Base-by-base conservation (phyloP, 2,329 filamentous ascomycete genomes). In the Beauveria sp. region DNA sequence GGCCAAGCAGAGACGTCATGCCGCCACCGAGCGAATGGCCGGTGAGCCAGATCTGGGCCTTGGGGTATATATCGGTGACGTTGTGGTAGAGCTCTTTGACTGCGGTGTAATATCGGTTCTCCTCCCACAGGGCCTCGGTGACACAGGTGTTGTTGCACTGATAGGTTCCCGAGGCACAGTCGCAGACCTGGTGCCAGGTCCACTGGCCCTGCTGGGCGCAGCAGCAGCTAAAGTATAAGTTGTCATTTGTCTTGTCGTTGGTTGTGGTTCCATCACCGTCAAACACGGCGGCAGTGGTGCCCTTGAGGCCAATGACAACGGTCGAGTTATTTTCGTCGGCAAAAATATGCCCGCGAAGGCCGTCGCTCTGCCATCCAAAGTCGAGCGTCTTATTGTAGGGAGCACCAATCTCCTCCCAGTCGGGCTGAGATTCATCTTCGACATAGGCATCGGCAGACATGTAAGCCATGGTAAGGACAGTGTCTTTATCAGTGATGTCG, bases 231-330 rank as follows among this genome's bases (percentile, higher is more conserved):
- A 97, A 97, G 75, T 96, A 96, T 10, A 99, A 80, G 71, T 99
- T 99, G 75, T 99, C 94, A 72, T 97, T 99, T 69, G 92, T 80
- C 77, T 99, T 99, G 77, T 99, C 94, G 67, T 96, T 96, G 28
- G 92, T 96, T 0, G 93, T 97, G 1, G 94, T 97, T 56, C 92
- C 93, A 43, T 93, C 90, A n/a, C 94, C 94, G 72, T 97, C 93
- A 70, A 97, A 97, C 3, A 97, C 87, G 14, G 94, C 93, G 2
- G 88, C 85, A 1, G 88, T 90, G 0, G 92, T 97, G 59, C 93
- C 94, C 76, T 99, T 99, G 61, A 99, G 76, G 5, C 91, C 92
- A 65, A 97, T 94, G 47, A 97, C 86, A 58, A 97, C 82, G 1
- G 93, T 97, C 41, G 84, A 84, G 73, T 97, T 97, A 44, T 77